Base-by-base conservation (phyloP, 2,329 filamentous ascomycete species). In the Aaosphaeria pasadenensis region DNA sequence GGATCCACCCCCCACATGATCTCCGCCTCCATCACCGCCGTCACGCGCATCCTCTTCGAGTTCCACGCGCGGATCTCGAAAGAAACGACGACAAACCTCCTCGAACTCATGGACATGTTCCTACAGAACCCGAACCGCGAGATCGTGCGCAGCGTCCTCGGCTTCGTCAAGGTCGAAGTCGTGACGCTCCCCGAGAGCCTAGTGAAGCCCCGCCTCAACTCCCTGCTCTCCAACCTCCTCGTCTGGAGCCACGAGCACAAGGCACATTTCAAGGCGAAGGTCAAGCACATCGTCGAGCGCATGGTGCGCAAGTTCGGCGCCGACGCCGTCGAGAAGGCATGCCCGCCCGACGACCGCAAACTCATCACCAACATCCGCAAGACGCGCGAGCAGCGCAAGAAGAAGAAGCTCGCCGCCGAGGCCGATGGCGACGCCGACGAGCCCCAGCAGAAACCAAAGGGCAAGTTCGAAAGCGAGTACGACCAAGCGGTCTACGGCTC, bases 231-330 rank as follows among this genome's bases (percentile, higher is more conserved):
- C 4, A 95, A 95, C 70, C 78, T 97, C 17, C 89, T 97, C 78
- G 84, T 91, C 39, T 99, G 94, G 92, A 91, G 88, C 66, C 90
- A 96, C 71, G 94, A 99, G 72, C 95, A 99, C 77, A 97, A 97
- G 76, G 91, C 91, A 9, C 91, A 95, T 67, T 94, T 99, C 76
- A 90, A 92, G 63, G 86, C 89, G 43, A 99, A 97, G 77, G 91
- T 99, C 58, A 97, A 96, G 83, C 91, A 96, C 66, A 97, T 99
- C 54, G 76, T 99, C 11, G 94, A 99, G 74, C 85, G 94, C 45
- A 90, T 96, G 81, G 87, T 97, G 24, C 84, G 92, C 42, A 85
- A 92, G 48, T 97, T 96, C 64, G 91, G 94, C 42, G 87, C 88
- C 41, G 87, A 92, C 2, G 72, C 83, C 30, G 82, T 99, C 9